Percentiles rank a stretch among this genome's conserved stretches.
Conservation (phyloP, 129 eudicot genomes). For the Scalesia atractyloides region DNA sequence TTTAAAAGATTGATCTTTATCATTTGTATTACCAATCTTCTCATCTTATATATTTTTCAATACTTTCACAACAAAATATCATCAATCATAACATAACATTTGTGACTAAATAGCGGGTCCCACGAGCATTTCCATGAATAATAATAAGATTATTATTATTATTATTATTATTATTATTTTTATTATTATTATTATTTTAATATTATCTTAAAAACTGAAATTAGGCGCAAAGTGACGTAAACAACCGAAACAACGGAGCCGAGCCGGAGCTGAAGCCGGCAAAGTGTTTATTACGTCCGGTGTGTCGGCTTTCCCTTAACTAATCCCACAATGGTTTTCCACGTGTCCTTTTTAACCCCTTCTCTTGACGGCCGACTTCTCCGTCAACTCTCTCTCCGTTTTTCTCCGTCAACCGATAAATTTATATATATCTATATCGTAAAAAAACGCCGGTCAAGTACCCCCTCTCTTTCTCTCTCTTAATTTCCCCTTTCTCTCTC, state of each 20-base stretch:
- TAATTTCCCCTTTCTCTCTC: conserved; percentile 36
- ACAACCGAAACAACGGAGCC: conserved; percentile 16
- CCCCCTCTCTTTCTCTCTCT: conserved; percentile 37
- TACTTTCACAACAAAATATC: no score
- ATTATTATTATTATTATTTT: no score
- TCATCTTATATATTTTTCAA: no score
- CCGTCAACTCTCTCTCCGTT: conserved; percentile 55
- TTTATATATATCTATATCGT: conserved; percentile 25
- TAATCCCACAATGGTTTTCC: conserved; percentile 23
- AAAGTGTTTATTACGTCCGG: conserved; percentile 28
- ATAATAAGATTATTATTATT: no score
- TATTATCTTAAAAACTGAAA: conserved; percentile 2
- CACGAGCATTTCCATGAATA: no score
- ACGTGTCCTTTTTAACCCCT: conserved; percentile 45
- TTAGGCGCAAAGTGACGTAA: conserved; percentile 14
- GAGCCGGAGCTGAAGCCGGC: conserved; percentile 37
- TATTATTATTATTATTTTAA: no score
- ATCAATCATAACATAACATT: no score
- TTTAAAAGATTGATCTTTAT: no score
- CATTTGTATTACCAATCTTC: no score
- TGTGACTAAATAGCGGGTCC: no score
- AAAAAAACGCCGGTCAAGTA: conserved; percentile 33
- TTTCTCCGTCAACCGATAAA: conserved; percentile 57
- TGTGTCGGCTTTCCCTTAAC: conserved; percentile 40
- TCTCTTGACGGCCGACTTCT: conserved; percentile 49